Conservation (phyloP, 257 asterid species). For the Solanum gandarillasii region DNA sequence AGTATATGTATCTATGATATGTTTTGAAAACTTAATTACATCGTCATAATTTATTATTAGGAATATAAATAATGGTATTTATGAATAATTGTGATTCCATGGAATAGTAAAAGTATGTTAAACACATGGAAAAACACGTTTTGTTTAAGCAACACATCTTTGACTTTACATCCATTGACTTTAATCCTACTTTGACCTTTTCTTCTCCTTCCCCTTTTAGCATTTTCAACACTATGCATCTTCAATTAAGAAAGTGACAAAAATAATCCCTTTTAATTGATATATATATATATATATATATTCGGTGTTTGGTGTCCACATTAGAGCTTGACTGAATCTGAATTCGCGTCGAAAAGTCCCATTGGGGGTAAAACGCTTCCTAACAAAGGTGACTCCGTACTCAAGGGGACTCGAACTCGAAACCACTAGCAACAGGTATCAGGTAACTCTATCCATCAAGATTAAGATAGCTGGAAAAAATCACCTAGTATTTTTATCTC, state of each 20-base stretch:
- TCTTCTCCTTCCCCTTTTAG: not conserved
- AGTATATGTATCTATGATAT: no score
- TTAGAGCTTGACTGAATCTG: no score
- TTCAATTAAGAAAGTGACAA: not conserved
- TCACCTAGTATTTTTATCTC: no score
- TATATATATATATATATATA: no score
- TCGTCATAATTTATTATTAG: not conserved
- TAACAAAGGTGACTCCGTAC: accelerated
- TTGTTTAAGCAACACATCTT: not conserved
- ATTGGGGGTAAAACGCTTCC: no score
- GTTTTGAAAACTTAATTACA: not conserved
- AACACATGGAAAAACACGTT: not conserved
- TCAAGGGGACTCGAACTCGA: not conserved
- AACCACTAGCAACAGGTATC: not conserved
- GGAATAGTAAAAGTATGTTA: not conserved
- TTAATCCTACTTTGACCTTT: not conserved
- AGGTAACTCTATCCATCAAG: no score
- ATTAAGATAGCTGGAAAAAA: accelerated
- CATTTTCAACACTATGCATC: not conserved
- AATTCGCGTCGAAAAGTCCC: accelerated
- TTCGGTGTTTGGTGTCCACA: no score
- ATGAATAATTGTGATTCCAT: not conserved
- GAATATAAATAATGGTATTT: not conserved
- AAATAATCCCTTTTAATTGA: not conserved
- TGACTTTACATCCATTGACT: not conserved